Conservation (phyloP, 495 filamentous ascomycete genomes). For the Aspergillus diversus region DNA sequence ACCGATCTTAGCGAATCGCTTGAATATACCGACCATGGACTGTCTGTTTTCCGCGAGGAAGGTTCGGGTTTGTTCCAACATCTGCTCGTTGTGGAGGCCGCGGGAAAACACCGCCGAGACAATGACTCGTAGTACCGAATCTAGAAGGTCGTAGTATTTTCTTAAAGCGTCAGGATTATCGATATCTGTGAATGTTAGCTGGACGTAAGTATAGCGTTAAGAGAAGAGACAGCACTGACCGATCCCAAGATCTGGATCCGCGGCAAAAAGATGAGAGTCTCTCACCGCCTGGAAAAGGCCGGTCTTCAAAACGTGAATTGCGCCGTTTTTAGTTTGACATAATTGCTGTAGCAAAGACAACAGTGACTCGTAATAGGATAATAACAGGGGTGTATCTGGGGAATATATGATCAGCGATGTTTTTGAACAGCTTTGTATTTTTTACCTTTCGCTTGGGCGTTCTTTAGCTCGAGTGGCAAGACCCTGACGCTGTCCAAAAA, state of each 20-base stretch:
- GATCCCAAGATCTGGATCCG: conserved; percentile 89
- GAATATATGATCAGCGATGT: conserved; percentile 23
- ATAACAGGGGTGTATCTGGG: conserved; percentile 55
- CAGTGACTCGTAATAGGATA: conserved; percentile 73
- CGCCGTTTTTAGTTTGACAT: conserved; percentile 76
- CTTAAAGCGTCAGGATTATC: conserved; percentile 71
- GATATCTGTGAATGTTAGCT: conserved; percentile 51
- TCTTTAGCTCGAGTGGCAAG: conserved; percentile 66
- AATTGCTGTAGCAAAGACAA: conserved; percentile 84
- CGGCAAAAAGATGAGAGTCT: conserved; percentile 79
- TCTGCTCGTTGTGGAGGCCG: conserved; percentile 78
- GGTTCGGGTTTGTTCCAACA: conserved; percentile 67
- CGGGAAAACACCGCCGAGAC: conserved; percentile 75
- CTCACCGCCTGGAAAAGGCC: conserved; percentile 86
- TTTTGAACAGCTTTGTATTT: conserved; percentile 8
- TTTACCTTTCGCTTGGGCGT: conserved; percentile 55
- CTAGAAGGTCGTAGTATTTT: conserved; percentile 81
- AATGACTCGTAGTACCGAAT: conserved; percentile 80
- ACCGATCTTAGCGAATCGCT: conserved; percentile 82
- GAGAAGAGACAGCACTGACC: conserved; percentile 51
- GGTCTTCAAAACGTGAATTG: conserved; percentile 78
- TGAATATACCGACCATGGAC: conserved; percentile 86
- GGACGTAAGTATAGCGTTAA: not conserved
- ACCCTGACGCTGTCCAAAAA: conserved; percentile 81
- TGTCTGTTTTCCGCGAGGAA: conserved; percentile 82